phyloP scores from a whole-genome alignment of 768 basidiomycete species.

The Psilocybe tampanensis region DNA sequence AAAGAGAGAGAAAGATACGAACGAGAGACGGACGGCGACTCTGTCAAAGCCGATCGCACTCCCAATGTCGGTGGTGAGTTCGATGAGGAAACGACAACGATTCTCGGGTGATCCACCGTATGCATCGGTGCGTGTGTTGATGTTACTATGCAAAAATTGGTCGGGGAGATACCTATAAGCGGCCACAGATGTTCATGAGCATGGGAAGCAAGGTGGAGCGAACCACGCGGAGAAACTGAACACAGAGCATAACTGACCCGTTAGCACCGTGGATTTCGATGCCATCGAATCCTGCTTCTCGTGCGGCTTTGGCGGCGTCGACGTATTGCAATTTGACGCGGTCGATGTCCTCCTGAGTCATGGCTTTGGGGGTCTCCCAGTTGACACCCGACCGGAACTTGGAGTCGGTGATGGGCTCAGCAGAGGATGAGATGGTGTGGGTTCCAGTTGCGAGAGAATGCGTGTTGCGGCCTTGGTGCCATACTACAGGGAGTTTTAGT shows the following conservation, averaged over 20 bases:
- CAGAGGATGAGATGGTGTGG: constrained; percentile 11
- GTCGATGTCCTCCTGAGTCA: constrained; percentile 18
- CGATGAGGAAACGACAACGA: constrained; percentile 52
- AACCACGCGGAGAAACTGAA: not conserved
- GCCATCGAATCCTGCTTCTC: constrained; percentile 58
- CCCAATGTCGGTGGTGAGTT: constrained; percentile 48
- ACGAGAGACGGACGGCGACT: constrained; percentile 46
- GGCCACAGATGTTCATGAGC: too few species aligned
- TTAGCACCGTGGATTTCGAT: constrained; percentile 43
- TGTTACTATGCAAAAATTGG: constrained; percentile 52
- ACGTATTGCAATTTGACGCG: constrained; percentile 15
- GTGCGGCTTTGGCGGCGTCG: constrained; percentile 15
- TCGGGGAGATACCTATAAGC: constrained; percentile 42
- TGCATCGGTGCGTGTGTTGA: constrained; percentile 54
- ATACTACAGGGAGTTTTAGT: constrained; percentile 5
- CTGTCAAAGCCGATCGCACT: constrained; percentile 50
- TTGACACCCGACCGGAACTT: constrained; percentile 1
- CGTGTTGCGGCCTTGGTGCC: constrained; percentile 21
- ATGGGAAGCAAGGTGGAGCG: not conserved
- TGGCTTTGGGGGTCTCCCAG: constrained; percentile 16
- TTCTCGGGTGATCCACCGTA: constrained; percentile 65
- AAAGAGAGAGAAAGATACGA: not conserved
- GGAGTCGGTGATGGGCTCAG: constrained; percentile 14
- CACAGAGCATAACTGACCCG: constrained; percentile 13
- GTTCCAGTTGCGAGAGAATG: constrained; percentile 17